These are phyloP conservation scores for Calonectria leucothoes DNA, from an alignment of 2,329 filamentous ascomycete species.

Conservation along the genomic window DNA sequence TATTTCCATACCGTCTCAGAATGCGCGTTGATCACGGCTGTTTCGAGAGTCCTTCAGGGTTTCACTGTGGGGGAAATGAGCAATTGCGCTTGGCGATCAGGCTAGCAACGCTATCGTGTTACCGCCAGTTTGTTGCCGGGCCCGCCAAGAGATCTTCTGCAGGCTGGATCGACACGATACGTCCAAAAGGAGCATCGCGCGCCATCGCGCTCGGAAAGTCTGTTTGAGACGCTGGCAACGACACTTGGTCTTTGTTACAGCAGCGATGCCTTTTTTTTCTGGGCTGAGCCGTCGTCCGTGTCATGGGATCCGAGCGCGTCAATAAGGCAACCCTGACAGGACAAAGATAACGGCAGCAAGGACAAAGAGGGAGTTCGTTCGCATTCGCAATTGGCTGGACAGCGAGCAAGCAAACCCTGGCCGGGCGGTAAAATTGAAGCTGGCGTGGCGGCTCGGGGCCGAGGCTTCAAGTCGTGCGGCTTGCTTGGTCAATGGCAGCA, in stretches of 20 bases:
- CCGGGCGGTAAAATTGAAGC: not conserved
- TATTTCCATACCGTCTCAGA: not conserved
- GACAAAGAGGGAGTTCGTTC: not conserved
- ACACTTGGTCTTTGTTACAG: not conserved
- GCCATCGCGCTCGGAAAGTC: not conserved
- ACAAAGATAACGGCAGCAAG: not conserved
- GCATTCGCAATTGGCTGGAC: not conserved
- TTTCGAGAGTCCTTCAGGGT: not conserved
- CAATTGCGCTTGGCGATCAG: conserved; percentile 8
- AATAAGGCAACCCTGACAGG: not conserved
- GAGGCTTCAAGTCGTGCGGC: not conserved
- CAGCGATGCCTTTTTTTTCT: not conserved
- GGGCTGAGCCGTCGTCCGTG: not conserved
- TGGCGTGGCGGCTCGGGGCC: not conserved
- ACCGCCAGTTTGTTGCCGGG: not conserved
- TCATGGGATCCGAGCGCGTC: not conserved
- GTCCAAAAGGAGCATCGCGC: conserved; percentile 11
- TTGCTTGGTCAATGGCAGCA: not conserved
- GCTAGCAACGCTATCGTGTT: conserved; percentile 1
- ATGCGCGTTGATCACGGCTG: not conserved
- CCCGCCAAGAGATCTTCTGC: not conserved
- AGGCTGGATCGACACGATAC: not conserved
- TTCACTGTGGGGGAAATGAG: conserved; percentile 12
- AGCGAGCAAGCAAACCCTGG: not conserved
- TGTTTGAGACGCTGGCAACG: not conserved